A percentile compares a stretch with the other conserved stretches of the same genome.
phyloP scores from a whole-genome alignment of 192 early-diverging fungal genomes.

The Hyaloraphidium curvatum region DNA sequence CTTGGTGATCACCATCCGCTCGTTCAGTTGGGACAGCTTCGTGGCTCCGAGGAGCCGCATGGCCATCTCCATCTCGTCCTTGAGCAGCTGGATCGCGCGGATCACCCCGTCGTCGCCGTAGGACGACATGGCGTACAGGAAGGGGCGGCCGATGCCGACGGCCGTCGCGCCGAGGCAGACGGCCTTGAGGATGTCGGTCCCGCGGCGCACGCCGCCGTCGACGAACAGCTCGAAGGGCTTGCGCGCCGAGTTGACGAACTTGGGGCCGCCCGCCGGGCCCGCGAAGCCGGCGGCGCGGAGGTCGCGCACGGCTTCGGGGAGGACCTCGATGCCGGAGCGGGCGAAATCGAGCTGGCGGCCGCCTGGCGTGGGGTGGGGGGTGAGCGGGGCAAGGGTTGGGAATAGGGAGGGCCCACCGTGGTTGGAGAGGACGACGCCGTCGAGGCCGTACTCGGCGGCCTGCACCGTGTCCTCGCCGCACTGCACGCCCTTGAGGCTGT shows the following conservation, averaged over 20 bases:
- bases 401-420: slow-evolving; percentile 35
- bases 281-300: slow-evolving; percentile 33
- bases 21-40: too few species aligned
- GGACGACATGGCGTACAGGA: slow-evolving; percentile 36
- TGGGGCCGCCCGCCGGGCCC: slow-evolving; percentile 28
- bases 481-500: slow-evolving; percentile 73
- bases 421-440: slow-evolving; percentile 81
- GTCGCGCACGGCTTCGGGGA: slow-evolving; percentile 70
- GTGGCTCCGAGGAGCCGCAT: slow-evolving; percentile 68
- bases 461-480: slow-evolving; percentile 74
- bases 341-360: slow-evolving; percentile 83
- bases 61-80: slow-evolving; percentile 66
- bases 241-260: too few species aligned
- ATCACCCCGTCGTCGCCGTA: slow-evolving; percentile 78
- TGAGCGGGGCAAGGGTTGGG: neutral
- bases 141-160: slow-evolving; percentile 44
- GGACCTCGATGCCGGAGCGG: slow-evolving; percentile 60
- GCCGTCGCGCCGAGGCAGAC: slow-evolving; percentile 85
- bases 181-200: slow-evolving; percentile 88
- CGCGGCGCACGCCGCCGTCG: slow-evolving; percentile 84
- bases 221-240: slow-evolving; percentile 67
- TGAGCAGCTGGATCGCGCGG: slow-evolving; percentile 48
- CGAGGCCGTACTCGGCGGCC: slow-evolving; percentile 56
- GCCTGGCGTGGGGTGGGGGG: neutral
- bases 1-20: too few species aligned